Evolutionary conservation across 2,329 filamentous ascomycete genomes (phyloP).

Genomic region (Colletotrichum lindemuthianum): DNA sequence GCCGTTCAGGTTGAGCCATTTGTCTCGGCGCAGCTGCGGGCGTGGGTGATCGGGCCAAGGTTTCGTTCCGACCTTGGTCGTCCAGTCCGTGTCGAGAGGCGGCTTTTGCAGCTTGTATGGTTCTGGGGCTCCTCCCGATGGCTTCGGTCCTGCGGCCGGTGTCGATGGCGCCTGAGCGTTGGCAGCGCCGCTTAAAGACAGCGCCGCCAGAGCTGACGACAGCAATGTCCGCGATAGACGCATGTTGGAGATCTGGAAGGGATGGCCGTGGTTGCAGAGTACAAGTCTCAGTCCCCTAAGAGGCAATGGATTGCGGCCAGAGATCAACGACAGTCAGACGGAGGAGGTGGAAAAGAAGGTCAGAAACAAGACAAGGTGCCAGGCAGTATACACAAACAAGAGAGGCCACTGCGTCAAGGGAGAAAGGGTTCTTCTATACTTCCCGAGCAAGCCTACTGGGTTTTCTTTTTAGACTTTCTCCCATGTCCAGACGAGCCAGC

Average conservation of each 20-base stretch:
- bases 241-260: slow-evolving; percentile 14
- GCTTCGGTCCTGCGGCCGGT: neutral
- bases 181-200: neutral
- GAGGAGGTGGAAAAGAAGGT: neutral
- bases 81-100: slow-evolving; percentile 63
- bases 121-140: slow-evolving; percentile 10
- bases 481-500: slow-evolving; percentile 21
- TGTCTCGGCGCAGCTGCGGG: slow-evolving; percentile 63
- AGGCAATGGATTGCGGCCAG: neutral
- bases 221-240: slow-evolving; percentile 20
- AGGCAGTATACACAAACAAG: slow-evolving; percentile 21
- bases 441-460: neutral
- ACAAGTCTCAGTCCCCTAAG: neutral
- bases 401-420: slow-evolving; percentile 21
- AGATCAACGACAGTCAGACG: neutral
- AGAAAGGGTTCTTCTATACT: slow-evolving; percentile 26
- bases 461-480: slow-evolving; percentile 22
- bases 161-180: slow-evolving; percentile 13
- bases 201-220: slow-evolving; percentile 10
- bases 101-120: slow-evolving; percentile 51
- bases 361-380: slow-evolving; percentile 8
- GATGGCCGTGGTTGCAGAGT: neutral
- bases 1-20: slow-evolving; percentile 68
- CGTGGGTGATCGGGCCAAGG: slow-evolving; percentile 69
- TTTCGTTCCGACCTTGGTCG: slow-evolving; percentile 59